These are phyloP conservation scores for Hypomyces perniciosus DNA, from an alignment of 2,329 filamentous ascomycete genomes.

Conservation along the genomic window DNA sequence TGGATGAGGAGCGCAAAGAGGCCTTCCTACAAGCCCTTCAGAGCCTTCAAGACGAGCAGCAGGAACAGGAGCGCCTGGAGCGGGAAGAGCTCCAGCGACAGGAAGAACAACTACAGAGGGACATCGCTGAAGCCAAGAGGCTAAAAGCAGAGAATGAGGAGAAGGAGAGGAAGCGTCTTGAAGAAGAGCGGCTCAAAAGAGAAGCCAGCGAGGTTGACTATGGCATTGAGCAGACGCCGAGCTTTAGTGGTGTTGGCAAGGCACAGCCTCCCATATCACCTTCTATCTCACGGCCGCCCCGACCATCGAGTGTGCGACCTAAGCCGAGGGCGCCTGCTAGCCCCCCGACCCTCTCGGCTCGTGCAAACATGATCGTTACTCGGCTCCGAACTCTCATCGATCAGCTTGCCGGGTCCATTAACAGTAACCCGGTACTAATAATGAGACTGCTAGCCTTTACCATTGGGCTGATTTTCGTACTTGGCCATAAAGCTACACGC, in stretches of 20 bases:
- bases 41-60: conserved; percentile 75
- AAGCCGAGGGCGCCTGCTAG: conserved; percentile 23
- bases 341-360: conserved; percentile 36
- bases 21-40: conserved; percentile 83
- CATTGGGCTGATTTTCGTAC: conserved; percentile 67
- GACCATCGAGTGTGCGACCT: conserved; percentile 20
- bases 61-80: conserved; percentile 61
- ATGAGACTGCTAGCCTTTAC: conserved; percentile 70
- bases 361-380: conserved; percentile 46
- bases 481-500: conserved; percentile 69
- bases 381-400: conserved; percentile 48
- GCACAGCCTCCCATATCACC: conserved; percentile 25
- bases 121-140: conserved; percentile 52
- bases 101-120: conserved; percentile 50
- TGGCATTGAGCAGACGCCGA: conserved; percentile 54
- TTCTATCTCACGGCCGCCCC: conserved; percentile 28
- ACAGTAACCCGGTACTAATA: conserved; percentile 51
- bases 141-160: conserved; percentile 55
- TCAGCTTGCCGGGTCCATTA: conserved; percentile 44
- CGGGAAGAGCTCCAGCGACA: conserved; percentile 51
- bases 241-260: conserved; percentile 30
- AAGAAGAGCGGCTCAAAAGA: conserved; percentile 47
- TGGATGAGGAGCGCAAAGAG: conserved; percentile 88
- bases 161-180: conserved; percentile 44
- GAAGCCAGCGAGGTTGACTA: conserved; percentile 60